phyloP scores from a whole-genome alignment of 805 yeast species.

The Ogataea haglerorum region DNA sequence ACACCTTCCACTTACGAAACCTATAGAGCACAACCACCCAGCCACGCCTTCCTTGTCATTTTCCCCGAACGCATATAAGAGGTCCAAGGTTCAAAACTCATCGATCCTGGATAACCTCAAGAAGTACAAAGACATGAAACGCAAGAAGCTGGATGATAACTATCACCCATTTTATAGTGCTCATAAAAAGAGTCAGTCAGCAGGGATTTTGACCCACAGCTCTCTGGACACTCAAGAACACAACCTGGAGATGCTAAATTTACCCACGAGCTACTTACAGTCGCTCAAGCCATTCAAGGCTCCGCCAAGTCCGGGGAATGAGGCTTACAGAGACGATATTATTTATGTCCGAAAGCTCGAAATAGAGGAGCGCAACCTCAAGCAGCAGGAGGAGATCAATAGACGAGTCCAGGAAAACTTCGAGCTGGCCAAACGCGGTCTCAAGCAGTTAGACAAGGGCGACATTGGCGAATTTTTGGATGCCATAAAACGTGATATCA shows the following conservation, averaged over 20 bases:
- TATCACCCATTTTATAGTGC: conserved; percentile 31
- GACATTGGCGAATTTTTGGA: conserved; percentile 32
- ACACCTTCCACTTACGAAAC: conserved; percentile 30
- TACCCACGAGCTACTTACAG: conserved; percentile 29
- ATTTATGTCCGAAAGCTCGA: conserved; percentile 32
- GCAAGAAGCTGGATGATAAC: conserved; percentile 16
- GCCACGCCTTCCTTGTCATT: conserved; percentile 21
- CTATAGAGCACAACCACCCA: conserved; percentile 29
- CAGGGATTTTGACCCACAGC: conserved; percentile 31
- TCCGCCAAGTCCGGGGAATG: conserved; percentile 30
- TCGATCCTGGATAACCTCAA: conserved; percentile 29
- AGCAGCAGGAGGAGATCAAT: conserved; percentile 16
- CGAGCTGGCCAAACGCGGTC: conserved; percentile 25
- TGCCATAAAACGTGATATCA: conserved; percentile 6
- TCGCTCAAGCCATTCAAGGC: conserved; percentile 18
- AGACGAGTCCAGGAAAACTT: conserved; percentile 17
- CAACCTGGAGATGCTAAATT: conserved; percentile 32
- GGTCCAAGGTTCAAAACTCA: conserved; percentile 18
- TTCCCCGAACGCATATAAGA: conserved; percentile 21
- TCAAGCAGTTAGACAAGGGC: conserved; percentile 23
- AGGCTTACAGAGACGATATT: conserved; percentile 31
- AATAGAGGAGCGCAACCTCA: conserved; percentile 26
- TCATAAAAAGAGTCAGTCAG: conserved; percentile 25
- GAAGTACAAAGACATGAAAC: conserved; percentile 25
- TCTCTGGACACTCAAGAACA: conserved; percentile 35